Conservation (phyloP, 2,329 filamentous ascomycete genomes). For the Fusarium cicatricum region DNA sequence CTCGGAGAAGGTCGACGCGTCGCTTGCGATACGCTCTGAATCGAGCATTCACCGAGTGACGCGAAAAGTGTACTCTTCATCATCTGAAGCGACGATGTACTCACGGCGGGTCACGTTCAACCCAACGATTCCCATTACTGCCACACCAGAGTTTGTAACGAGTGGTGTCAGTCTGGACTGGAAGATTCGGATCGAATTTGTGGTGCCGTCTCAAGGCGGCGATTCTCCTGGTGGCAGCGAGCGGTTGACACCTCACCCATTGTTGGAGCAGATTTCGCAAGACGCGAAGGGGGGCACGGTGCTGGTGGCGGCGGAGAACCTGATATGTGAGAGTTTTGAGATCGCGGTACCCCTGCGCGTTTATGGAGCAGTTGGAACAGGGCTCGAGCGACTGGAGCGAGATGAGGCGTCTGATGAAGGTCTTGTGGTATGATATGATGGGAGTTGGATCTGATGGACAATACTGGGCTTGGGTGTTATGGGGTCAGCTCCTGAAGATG, state of each 20-base stretch:
- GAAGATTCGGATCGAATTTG: conserved; percentile 92
- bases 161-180: conserved; percentile 88
- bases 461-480: conserved; percentile 13
- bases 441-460: conserved; percentile 18
- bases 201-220: conserved; percentile 69
- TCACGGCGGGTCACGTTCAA: conserved; percentile 81
- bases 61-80: conserved; percentile 78
- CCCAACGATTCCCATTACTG: conserved; percentile 81
- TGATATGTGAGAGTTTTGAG: conserved; percentile 90
- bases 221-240: conserved; percentile 33
- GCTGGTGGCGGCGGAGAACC: conserved; percentile 77
- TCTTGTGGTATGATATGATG: conserved; percentile 51
- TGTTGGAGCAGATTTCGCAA: conserved; percentile 81
- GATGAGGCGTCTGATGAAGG: conserved; percentile 62
- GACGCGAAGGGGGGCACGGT: conserved; percentile 80
- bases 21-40: conserved; percentile 83
- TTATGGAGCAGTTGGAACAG: conserved; percentile 71
- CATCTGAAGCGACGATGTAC: conserved; percentile 84
- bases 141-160: conserved; percentile 91
- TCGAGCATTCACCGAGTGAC: conserved; percentile 89
- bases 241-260: conserved; percentile 47
- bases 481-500: conserved; percentile 1
- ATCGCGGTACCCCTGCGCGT: conserved; percentile 85
- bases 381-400: conserved; percentile 63
- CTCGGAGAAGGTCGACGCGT: conserved; percentile 80